Percentiles rank a stretch among this genome's conserved stretches.
These are phyloP conservation scores for Coemansia sp. DNA, from an alignment of 192 early-diverging fungal genomes.

Conservation along the genomic window DNA sequence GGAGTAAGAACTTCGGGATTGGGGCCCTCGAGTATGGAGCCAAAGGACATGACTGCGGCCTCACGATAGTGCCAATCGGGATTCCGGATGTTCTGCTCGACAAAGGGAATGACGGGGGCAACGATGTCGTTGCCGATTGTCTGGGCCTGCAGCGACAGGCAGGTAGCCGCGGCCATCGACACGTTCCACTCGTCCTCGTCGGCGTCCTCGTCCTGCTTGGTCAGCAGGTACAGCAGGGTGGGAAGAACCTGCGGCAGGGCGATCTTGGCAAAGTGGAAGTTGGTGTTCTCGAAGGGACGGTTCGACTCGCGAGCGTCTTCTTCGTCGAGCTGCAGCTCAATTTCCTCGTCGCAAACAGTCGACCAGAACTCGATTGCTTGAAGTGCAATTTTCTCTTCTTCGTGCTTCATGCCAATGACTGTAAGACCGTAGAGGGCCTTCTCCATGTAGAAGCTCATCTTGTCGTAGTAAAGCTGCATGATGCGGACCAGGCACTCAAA, in stretches of 20 bases:
- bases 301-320: conserved; percentile 57
- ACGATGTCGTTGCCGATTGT: conserved; percentile 82
- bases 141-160: conserved; percentile 82
- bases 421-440: conserved; percentile 93
- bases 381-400: conserved; percentile 82
- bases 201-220: conserved; percentile 96
- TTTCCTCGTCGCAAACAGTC: conserved; percentile 94
- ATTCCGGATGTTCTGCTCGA: conserved; percentile 80
- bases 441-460: conserved; percentile 96
- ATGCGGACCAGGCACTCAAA: conserved; percentile 98
- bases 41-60: conserved; percentile 97
- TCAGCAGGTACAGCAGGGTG: conserved; percentile 82
- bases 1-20: conserved; percentile 59
- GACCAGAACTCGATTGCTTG: conserved; percentile 99
- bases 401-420: conserved; percentile 85
- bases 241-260: conserved; percentile 80
- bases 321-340: conserved; percentile 65
- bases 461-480: conserved; percentile 94
- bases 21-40: conserved; percentile 96
- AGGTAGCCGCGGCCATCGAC: conserved; percentile 96
- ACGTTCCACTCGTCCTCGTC: conserved; percentile 99
- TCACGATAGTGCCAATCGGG: conserved; percentile 92
- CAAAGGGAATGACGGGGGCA: conserved; percentile 79
- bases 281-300: conserved; percentile 52
- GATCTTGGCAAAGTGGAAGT: conserved; percentile 74